Conservation (phyloP, 1,284 basidiomycete species). For the Trichosporon sp. region DNA sequence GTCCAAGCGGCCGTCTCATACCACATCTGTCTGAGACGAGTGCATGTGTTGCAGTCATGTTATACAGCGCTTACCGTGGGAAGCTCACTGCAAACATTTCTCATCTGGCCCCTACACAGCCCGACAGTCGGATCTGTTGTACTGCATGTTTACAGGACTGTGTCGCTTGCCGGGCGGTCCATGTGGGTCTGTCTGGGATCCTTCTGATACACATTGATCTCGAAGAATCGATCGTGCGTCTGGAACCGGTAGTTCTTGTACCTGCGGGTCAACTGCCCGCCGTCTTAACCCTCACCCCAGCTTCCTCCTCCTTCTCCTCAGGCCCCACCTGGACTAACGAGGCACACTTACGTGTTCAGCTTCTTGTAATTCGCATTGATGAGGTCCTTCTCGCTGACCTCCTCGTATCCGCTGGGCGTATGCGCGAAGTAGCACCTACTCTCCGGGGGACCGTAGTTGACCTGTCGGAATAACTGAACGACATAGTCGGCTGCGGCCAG, state of each 20-base stretch:
- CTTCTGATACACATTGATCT: constrained; percentile 6
- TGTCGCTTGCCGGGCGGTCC: not conserved
- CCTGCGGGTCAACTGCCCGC: not conserved
- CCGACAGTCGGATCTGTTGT: too few relatives aligned
- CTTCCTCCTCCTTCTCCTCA: too few relatives aligned
- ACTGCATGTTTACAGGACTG: not conserved
- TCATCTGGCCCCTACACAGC: too few relatives aligned
- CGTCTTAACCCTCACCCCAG: too few relatives aligned
- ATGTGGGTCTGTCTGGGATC: not conserved
- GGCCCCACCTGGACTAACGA: too few relatives aligned
- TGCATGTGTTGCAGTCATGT: too few relatives aligned
- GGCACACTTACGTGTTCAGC: constrained; percentile 2
- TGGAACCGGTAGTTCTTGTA: not conserved
- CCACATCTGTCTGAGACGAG: too few relatives aligned
- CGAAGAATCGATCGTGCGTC: constrained; percentile 14
- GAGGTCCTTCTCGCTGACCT: not conserved
- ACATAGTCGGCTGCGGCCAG: not conserved
- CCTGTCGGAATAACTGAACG: not conserved
- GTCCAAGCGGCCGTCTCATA: not conserved
- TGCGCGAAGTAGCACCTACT: not conserved
- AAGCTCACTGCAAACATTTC: too few relatives aligned
- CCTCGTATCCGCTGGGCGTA: not conserved
- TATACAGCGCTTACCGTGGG: too few relatives aligned
- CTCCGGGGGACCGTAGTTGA: not conserved
- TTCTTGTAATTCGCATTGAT: constrained; percentile 11